Base-by-base conservation (phyloP, 371 early-diverging fungal genomes). In the Chytridium lagenaria region DNA sequence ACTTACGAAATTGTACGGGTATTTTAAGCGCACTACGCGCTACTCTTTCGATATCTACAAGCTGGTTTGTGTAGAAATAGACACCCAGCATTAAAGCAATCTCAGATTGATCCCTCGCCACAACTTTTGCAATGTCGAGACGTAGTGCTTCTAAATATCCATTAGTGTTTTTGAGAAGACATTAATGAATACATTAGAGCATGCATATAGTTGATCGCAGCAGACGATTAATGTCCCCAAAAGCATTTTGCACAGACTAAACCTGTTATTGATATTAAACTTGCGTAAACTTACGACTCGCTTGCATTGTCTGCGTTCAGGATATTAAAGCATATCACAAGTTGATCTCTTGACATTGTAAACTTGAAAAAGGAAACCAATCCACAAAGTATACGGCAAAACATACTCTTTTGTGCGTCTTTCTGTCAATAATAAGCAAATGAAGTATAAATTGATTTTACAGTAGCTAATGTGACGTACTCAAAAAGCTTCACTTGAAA, bases 51-150 rank as follows among this genome's bases (percentile, higher is more conserved):
- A 81, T 68, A 61, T 78, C 78, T 2, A 68, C 28, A 19, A 81
- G 64, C 69, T 81, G 78, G 61, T 73, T 69, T 22, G 81, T 81
- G 52, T 78, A 74, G 40, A 73, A 76, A 59, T 40, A 81, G 2
- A 81, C 78, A 0, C 74, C 76, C 19, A 74, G 37, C 76, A 81
- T 81, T 36, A 81, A 69, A 0, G 81, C 70, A 30, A 81, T 38
- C 44, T 78, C 78, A 0, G 81, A 81, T 40, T 59, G 50, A 26
- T 69, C 69, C 15, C 71, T 69, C 22, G 70, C 34, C 1, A 75
- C 33, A 28, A 78, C 57, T 71, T 34, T 23, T 23, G 16, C 30
- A 81, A 68, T 28, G 69, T 49, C 52, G 57, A 33, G 22, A 69
- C 59, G 23, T 64, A 78, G n/a, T n/a, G n/a, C n/a, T n/a, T n/a